Evolutionary conservation across 1,284 basidiomycete genomes (phyloP).

Genomic region (Lentinula novae-zelandiae): DNA sequence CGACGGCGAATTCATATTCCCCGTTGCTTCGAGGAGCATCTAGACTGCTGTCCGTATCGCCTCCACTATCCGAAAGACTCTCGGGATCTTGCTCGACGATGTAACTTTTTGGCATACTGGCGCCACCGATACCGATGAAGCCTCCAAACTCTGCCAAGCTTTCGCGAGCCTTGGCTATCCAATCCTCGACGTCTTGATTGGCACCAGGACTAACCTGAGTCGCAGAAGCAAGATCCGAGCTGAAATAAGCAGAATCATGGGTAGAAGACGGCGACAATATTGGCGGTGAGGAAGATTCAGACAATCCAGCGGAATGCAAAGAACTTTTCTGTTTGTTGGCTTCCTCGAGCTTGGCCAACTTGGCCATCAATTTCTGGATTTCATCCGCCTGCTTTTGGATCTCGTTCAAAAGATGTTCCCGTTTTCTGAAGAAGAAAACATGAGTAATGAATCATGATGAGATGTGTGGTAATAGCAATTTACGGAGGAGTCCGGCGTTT

Average conservation of each 20-base stretch:
- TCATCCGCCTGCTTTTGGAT: constrained; percentile 68
- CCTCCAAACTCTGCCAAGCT: constrained; percentile 63
- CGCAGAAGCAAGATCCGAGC: constrained; percentile 19
- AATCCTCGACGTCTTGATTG: constrained; percentile 55
- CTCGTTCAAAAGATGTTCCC: constrained; percentile 68
- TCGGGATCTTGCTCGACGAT: constrained; percentile 43
- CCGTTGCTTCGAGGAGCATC: neutral
- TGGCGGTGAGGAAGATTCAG: constrained; percentile 28
- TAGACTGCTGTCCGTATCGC: constrained; percentile 31
- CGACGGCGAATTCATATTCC: constrained; percentile 24
- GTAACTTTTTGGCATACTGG: constrained; percentile 46
- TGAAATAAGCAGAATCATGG: constrained; percentile 24
- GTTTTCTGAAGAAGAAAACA: constrained; percentile 45
- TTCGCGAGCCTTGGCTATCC: constrained; percentile 68
- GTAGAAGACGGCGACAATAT: constrained; percentile 32
- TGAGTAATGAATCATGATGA: constrained; percentile 1
- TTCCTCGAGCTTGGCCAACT: constrained; percentile 56
- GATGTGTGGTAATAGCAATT: constrained; percentile 23
- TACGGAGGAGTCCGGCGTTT: constrained; percentile 74
- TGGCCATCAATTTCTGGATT: constrained; percentile 63
- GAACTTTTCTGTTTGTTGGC: constrained; percentile 18
- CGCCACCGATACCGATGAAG: constrained; percentile 56
- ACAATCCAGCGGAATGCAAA: constrained; percentile 17
- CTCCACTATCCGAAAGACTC: constrained; percentile 32
- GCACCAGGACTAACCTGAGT: constrained; percentile 21